phyloP scores from a whole-genome alignment of 495 filamentous ascomycete genomes.

The Daldinia childiae region DNA sequence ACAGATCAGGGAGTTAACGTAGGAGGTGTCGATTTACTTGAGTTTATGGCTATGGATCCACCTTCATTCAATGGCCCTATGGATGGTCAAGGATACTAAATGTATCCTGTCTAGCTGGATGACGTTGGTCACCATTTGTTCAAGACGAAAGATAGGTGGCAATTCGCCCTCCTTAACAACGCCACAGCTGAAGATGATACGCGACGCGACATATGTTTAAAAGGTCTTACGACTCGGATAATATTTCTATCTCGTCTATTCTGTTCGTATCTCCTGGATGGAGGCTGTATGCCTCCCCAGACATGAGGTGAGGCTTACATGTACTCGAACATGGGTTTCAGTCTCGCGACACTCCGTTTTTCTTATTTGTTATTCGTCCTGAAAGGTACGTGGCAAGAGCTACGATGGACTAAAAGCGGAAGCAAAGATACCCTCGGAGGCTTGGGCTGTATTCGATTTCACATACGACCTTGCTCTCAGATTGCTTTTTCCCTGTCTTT shows the following conservation, averaged over 20 bases:
- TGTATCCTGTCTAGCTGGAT: constrained; percentile 17
- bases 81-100: constrained; percentile 48
- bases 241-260: background rate
- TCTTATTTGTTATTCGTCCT: constrained; percentile 12
- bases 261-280: background rate
- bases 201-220: background rate
- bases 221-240: background rate
- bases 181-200: background rate
- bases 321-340: constrained; percentile 16
- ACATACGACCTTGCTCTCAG: constrained; percentile 20
- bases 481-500: constrained; percentile 20
- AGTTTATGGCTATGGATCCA: constrained; percentile 66
- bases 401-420: constrained; percentile 32
- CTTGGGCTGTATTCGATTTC: constrained; percentile 24
- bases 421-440: constrained; percentile 38
- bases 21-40: constrained; percentile 63
- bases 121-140: background rate
- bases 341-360: constrained; percentile 26
- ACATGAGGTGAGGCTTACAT: constrained; percentile 21
- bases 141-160: background rate
- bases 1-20: constrained; percentile 68
- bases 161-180: background rate
- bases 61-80: constrained; percentile 49
- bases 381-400: constrained; percentile 19
- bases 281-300: constrained; percentile 9